A percentile compares a stretch with the other conserved stretches of the same genome.
These are phyloP conservation scores for Eutypella sp. DNA, from an alignment of 2,329 filamentous ascomycete genomes.

Conservation along the genomic window DNA sequence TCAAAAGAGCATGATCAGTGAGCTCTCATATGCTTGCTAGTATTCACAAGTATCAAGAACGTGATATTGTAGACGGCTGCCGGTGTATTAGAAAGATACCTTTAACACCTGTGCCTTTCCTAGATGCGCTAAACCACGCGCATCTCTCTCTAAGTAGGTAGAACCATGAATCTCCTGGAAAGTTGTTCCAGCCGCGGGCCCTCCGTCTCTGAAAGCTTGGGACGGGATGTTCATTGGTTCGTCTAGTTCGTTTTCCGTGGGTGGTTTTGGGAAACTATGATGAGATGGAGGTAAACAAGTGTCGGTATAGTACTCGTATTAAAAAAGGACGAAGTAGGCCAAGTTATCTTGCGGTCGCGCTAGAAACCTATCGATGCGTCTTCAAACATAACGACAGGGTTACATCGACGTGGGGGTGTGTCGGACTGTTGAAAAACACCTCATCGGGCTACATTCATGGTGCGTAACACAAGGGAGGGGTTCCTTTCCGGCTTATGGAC, in stretches of 20 bases:
- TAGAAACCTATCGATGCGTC: neutral
- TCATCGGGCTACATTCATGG: neutral
- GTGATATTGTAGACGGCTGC: neutral
- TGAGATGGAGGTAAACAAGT: neutral
- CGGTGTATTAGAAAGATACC: constrained; percentile 3
- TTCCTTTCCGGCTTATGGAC: neutral
- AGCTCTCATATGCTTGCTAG: neutral
- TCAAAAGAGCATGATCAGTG: neutral
- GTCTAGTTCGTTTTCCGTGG: neutral
- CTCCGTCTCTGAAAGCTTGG: constrained; percentile 1
- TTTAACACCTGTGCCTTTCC: constrained; percentile 15
- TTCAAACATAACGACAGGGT: neutral
- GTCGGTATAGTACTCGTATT: neutral
- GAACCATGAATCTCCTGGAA: constrained; percentile 15
- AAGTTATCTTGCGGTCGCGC: neutral
- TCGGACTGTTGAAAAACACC: too few relatives aligned
- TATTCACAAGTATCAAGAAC: neutral
- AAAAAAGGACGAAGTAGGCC: neutral
- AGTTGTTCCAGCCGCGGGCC: constrained; percentile 1
- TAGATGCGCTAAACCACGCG: constrained; percentile 11
- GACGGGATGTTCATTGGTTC: constrained; percentile 3
- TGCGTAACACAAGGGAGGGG: constrained; percentile 4
- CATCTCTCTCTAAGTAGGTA: constrained; percentile 14
- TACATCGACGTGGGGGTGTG: neutral
- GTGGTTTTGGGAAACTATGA: neutral